phyloP scores from a whole-genome alignment of 1,284 basidiomycete species.

The Meira nashicola region DNA sequence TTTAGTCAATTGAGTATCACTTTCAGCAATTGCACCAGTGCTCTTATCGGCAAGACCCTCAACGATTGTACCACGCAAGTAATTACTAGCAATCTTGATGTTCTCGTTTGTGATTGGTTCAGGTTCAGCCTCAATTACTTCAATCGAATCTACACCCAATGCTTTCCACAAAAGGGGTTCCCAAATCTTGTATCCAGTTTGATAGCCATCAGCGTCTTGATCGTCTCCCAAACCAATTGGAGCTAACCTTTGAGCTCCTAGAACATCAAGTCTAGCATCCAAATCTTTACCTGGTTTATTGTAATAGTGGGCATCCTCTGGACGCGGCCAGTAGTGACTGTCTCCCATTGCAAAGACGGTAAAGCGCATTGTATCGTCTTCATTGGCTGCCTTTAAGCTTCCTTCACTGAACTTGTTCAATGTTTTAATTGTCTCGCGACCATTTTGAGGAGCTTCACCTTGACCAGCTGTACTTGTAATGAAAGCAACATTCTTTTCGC shows the following conservation, averaged over 20 bases:
- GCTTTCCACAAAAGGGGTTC: conserved; percentile 90
- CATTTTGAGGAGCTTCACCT: conserved; percentile 96
- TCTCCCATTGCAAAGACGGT: conserved; percentile 94
- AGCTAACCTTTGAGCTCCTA: conserved; percentile 44
- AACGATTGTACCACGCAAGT: conserved; percentile 87
- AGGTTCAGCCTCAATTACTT: conserved; percentile 85
- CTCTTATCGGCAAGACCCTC: conserved; percentile 79
- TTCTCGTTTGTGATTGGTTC: conserved; percentile 98
- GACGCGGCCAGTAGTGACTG: conserved; percentile 97
- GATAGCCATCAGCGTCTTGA: conserved; percentile 90
- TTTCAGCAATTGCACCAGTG: conserved; percentile 82
- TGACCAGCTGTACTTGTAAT: conserved; percentile 97
- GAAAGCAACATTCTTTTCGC: conserved; percentile 70
- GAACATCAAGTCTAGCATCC: conserved; percentile 60
- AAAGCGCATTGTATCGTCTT: conserved; percentile 54
- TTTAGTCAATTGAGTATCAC: conserved; percentile 92
- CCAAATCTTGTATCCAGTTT: conserved; percentile 95
- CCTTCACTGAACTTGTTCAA: conserved; percentile 59
- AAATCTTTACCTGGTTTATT: conserved; percentile 95
- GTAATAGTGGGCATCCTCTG: conserved; percentile 94
- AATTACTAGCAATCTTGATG: conserved; percentile 95
- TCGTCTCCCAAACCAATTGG: conserved; percentile 80
- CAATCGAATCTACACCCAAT: conserved; percentile 82
- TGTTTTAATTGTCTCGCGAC: conserved; percentile 81
- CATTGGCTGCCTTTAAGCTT: conserved; percentile 16